Percentiles rank a stretch among this genome's conserved stretches.
These are phyloP conservation scores for Podospora australis DNA, from an alignment of 495 filamentous ascomycete species.

Conservation along the genomic window DNA sequence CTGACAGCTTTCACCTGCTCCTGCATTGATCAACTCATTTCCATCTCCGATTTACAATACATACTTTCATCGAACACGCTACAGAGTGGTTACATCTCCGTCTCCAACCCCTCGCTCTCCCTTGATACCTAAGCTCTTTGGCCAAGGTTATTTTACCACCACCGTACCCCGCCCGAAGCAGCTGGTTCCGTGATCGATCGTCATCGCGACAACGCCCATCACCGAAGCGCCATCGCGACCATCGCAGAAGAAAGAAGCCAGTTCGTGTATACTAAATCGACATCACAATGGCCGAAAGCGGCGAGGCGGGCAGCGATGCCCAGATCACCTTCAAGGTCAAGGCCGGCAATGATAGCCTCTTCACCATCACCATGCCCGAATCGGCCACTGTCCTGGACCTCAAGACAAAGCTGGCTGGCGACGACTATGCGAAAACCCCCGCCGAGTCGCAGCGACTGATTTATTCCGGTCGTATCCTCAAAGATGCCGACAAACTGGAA, in stretches of 20 bases:
- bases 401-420: constrained; percentile 75
- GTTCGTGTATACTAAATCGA: background rate
- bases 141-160: no score
- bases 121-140: no score
- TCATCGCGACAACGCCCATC: constrained; percentile 12
- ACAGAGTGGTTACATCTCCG: no score
- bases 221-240: constrained; percentile 5
- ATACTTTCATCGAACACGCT: no score
- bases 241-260: background rate
- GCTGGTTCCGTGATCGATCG: background rate
- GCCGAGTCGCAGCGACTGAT: constrained; percentile 87
- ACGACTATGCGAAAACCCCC: constrained; percentile 77
- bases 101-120: no score
- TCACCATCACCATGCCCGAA: constrained; percentile 68
- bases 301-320: constrained; percentile 41
- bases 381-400: constrained; percentile 77
- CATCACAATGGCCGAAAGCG: constrained; percentile 46
- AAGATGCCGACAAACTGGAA: constrained; percentile 77
- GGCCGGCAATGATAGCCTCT: constrained; percentile 77
- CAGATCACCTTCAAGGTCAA: constrained; percentile 91
- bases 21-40: no score
- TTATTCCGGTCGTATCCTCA: constrained; percentile 94
- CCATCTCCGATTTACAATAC: no score
- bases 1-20: no score
- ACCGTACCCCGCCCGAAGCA: background rate